A percentile compares a stretch with the other conserved stretches of the same genome.
Conservation (phyloP, 257 asterid genomes). For the Nicotiana otophora region DNA sequence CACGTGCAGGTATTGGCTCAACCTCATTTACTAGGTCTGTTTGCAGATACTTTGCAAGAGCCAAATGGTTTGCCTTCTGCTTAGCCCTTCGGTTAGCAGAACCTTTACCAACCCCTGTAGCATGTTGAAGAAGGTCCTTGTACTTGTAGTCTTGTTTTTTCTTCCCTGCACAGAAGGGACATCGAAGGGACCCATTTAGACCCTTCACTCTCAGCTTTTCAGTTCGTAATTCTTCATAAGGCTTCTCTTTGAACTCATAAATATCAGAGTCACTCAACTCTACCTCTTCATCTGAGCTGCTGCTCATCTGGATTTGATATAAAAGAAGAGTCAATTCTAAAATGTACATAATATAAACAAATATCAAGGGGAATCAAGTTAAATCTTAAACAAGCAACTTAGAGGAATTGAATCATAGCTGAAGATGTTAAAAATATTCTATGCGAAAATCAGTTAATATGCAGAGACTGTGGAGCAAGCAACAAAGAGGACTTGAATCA, state of each 20-base stretch:
- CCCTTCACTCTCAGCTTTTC: slow-evolving; percentile 75
- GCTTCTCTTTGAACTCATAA: slow-evolving; percentile 67
- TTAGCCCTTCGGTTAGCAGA: slow-evolving; percentile 52
- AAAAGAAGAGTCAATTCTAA: slow-evolving; percentile 1
- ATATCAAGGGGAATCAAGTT: neutral
- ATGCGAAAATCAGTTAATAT: neutral
- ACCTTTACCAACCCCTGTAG: slow-evolving; percentile 77
- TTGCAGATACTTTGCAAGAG: slow-evolving; percentile 54
- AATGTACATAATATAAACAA: neutral
- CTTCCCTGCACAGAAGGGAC: slow-evolving; percentile 96
- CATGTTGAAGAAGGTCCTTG: slow-evolving; percentile 81
- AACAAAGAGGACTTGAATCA: neutral
- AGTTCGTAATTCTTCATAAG: slow-evolving; percentile 52
- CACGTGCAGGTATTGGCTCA: slow-evolving; percentile 47
- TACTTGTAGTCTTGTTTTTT: slow-evolving; percentile 86
- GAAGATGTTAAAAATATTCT: neutral
- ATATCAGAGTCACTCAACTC: slow-evolving; percentile 89
- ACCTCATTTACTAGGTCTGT: slow-evolving; percentile 44
- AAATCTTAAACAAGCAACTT: neutral
- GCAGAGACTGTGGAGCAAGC: neutral
- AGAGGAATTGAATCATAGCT: neutral
- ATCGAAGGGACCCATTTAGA: slow-evolving; percentile 71
- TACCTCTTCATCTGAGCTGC: slow-evolving; percentile 73
- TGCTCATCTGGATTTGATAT: slow-evolving; percentile 43
- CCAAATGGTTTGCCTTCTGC: slow-evolving; percentile 80